Evolutionary conservation across 2,329 filamentous ascomycete genomes (phyloP).

Genomic region (Trichoderma sp.): DNA sequence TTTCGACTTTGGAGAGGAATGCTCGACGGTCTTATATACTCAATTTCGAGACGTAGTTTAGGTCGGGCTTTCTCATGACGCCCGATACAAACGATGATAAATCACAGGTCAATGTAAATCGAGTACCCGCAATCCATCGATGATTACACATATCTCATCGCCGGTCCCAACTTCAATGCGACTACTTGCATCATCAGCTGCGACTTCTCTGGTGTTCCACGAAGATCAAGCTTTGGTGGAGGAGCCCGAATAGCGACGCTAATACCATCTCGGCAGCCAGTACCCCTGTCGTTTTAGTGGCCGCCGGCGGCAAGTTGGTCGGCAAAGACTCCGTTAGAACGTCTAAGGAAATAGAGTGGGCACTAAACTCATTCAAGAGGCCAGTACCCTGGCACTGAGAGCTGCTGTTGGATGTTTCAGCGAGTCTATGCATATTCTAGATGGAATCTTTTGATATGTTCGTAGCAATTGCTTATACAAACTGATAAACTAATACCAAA

Average conservation of each 20-base stretch:
- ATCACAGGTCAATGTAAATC: not conserved
- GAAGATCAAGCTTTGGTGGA: not conserved
- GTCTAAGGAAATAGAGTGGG: not conserved
- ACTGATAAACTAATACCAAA: not conserved
- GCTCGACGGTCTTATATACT: conserved; percentile 11
- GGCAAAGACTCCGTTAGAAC: not conserved
- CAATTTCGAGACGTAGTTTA: not conserved
- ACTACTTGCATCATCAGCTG: not conserved
- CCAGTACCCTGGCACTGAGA: conserved; percentile 11
- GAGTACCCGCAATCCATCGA: not conserved
- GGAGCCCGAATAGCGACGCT: not conserved
- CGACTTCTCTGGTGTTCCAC: not conserved
- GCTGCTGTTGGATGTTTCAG: not conserved
- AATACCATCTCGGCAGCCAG: not conserved
- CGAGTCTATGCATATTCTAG: not conserved
- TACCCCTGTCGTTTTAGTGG: conserved; percentile 20
- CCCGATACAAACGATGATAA: not conserved
- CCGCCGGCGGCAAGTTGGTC: not conserved
- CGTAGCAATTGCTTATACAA: not conserved
- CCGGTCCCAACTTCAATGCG: not conserved
- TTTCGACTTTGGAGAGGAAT: not conserved
- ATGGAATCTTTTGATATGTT: not conserved
- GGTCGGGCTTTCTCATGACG: not conserved
- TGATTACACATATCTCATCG: conserved; percentile 6
- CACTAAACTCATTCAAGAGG: conserved; percentile 16